Conservation (phyloP, 768 basidiomycete genomes). For the Phallus indusiatus region DNA sequence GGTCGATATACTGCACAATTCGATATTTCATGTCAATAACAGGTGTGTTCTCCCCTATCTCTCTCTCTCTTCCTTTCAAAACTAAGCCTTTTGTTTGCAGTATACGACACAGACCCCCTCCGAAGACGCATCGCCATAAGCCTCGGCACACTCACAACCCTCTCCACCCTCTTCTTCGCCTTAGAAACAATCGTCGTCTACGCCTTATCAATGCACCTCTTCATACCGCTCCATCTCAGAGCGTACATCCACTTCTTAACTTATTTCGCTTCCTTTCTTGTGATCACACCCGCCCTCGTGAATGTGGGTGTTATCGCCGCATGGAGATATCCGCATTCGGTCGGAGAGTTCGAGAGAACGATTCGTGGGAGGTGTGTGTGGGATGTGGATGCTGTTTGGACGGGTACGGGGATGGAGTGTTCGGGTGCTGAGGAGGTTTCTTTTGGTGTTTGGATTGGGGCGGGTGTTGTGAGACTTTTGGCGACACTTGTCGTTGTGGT, state of each 20-base stretch:
- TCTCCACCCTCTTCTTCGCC: slow-evolving; percentile 31
- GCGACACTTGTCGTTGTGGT: slow-evolving; percentile 47
- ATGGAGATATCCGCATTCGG: slow-evolving; percentile 37
- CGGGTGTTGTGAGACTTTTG: slow-evolving; percentile 42
- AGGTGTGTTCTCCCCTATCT: slow-evolving; percentile 22
- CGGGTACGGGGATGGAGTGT: slow-evolving; percentile 25
- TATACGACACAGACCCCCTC: slow-evolving; percentile 3
- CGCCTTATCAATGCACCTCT: slow-evolving; percentile 28
- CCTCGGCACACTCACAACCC: slow-evolving; percentile 37
- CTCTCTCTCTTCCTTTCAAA: not conserved
- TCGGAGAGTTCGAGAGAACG: slow-evolving; percentile 24
- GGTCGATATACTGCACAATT: slow-evolving; percentile 52
- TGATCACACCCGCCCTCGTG: slow-evolving; percentile 43
- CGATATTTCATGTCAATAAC: slow-evolving; percentile 59
- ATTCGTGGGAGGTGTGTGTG: slow-evolving; percentile 40
- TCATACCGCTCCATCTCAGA: slow-evolving; percentile 29
- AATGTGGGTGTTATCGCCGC: slow-evolving; percentile 47
- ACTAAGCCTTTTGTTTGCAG: not conserved
- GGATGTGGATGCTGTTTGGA: slow-evolving; percentile 64
- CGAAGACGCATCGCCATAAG: slow-evolving; percentile 38
- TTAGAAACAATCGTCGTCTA: slow-evolving; percentile 3
- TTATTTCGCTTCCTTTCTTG: slow-evolving; percentile 33
- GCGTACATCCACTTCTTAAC: slow-evolving; percentile 28
- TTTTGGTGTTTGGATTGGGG: slow-evolving; percentile 47
- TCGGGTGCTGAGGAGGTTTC: slow-evolving; percentile 22